Evolutionary conservation across 2,329 filamentous ascomycete genomes (phyloP), one percentile per base, ranked within the genome.

Genomic region (Scedosporium dehoogii): DNA sequence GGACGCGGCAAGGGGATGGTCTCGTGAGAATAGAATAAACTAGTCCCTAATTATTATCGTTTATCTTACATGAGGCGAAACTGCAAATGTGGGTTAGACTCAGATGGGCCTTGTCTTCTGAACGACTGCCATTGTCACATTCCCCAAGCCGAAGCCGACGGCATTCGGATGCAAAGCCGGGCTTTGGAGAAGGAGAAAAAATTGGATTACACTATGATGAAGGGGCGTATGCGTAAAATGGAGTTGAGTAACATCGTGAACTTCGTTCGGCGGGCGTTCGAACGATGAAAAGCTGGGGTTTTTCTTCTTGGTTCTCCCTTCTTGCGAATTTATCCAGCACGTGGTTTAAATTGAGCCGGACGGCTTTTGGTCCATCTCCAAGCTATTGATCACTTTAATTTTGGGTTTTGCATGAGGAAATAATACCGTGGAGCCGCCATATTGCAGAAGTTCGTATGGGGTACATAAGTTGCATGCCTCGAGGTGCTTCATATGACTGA

Each of bases 151-250:
- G 12, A 55, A 23, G 18, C 44, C 51, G 51, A 55, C 51, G 51
- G 51, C 51, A 55, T 25, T 55, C 51, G 51, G 51, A 55, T 55
- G 51, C 51, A 55, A 23, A 55, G 51, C 51, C 51, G 51, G 51
- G n/a, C 21, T 55, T 23, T 6, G 23, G 51, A 55, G 9, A 23
- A 14, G 12, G 6, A 6, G 18, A 25, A 23, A 12, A 23, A 23
- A 29, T 48, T 33, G 29, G 44, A 38, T 14, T 9, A n/a, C n/a
- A n/a, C n/a, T n/a, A 38, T 14, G 44, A 21, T 21, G 21, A 25
- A 55, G 12, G 23, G 51, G 51, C 21, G 51, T 55, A 23, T 55
- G 51, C 23, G 51, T 55, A 55, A 55, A 14, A 23, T 7, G 3
- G 44, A 9, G 44, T 5, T 10, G 33, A 6, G 33, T 38, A 38